Evolutionary conservation across 2,329 filamentous ascomycete genomes (phyloP).

Genomic region (Penicillium sp.): DNA sequence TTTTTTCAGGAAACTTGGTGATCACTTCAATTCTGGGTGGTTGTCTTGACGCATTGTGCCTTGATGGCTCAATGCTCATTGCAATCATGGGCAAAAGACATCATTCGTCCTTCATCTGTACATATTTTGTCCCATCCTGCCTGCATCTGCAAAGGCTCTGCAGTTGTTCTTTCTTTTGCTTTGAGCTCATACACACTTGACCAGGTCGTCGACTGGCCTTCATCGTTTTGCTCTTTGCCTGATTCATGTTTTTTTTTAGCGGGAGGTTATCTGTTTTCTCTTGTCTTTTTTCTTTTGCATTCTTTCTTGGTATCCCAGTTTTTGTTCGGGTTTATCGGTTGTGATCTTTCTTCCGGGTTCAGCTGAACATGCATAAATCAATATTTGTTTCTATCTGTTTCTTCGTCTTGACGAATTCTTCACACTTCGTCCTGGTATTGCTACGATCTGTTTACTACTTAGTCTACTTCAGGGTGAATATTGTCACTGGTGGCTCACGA

Average conservation of each 20-base stretch:
- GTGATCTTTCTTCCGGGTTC: neutral
- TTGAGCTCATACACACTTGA: neutral
- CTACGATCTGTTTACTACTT: neutral
- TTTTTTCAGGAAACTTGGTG: slow-evolving; percentile 38
- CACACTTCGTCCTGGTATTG: neutral
- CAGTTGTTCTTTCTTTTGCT: neutral
- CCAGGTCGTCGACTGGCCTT: neutral
- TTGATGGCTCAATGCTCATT: neutral
- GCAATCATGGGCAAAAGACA: neutral
- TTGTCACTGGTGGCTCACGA: too few species aligned
- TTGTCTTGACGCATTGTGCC: neutral
- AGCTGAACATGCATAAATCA: neutral
- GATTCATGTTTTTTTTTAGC: slow-evolving; percentile 22
- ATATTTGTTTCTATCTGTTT: neutral
- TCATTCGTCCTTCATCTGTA: neutral
- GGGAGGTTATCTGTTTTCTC: slow-evolving; percentile 12
- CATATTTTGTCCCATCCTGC: neutral
- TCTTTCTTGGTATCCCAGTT: neutral
- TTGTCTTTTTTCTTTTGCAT: slow-evolving; percentile 1
- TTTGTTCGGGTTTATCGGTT: neutral
- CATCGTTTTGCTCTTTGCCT: neutral
- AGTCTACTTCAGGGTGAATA: neutral
- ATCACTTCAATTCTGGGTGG: slow-evolving; percentile 8
- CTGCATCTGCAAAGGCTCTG: neutral
- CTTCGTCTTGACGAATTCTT: neutral